Evolutionary conservation across 148 eudicot genomes (phyloP).

Genomic region (Amaranthus palmeri): DNA sequence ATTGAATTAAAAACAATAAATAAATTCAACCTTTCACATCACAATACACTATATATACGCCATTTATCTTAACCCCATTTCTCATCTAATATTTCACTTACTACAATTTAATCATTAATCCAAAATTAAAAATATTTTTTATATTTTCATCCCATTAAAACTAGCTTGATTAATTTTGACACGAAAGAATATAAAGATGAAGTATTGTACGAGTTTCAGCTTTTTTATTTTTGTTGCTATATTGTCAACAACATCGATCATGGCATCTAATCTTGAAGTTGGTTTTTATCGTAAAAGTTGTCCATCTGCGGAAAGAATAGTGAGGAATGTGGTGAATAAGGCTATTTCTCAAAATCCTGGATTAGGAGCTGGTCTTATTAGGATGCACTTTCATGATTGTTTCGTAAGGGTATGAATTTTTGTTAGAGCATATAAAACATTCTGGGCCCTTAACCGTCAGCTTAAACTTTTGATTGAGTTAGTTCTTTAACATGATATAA

Average conservation of each 20-base stretch:
- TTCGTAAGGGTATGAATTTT: constrained; percentile 21
- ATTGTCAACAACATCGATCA: not conserved
- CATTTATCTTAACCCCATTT: not conserved
- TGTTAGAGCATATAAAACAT: not conserved
- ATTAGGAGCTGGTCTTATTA: constrained; percentile 20
- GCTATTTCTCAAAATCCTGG: constrained; percentile 20
- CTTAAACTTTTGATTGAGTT: no score
- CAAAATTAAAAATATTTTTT: not conserved
- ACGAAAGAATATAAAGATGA: not conserved
- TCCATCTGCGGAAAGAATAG: constrained; percentile 17
- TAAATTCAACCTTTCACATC: not conserved
- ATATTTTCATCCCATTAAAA: not conserved
- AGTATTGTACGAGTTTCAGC: not conserved
- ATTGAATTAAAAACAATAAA: not conserved
- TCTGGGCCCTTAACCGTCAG: no score
- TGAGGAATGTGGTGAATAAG: constrained; percentile 12
- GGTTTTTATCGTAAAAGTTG: constrained; percentile 22
- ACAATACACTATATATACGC: not conserved
- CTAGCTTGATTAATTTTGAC: no score
- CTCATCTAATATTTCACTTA: not conserved
- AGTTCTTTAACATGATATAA: no score
- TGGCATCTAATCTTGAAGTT: not conserved
- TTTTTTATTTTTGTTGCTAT: not conserved
- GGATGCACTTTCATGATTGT: constrained; percentile 27
- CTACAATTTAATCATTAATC: not conserved